Conservation (phyloP, 164 flowering plant species). For the Hamamelis virginiana region DNA sequence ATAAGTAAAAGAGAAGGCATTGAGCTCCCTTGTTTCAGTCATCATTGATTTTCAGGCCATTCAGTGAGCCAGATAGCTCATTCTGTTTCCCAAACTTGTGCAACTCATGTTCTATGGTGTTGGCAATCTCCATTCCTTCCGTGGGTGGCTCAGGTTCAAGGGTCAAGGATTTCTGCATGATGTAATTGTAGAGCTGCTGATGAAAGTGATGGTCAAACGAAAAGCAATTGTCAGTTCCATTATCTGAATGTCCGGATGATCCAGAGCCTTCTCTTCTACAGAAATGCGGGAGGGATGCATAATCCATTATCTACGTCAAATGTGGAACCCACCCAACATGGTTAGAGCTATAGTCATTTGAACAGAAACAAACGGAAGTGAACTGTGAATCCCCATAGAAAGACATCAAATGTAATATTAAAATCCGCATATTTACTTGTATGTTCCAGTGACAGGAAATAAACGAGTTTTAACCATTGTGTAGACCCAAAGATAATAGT, state of each 20-base stretch:
- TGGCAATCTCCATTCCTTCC: slow-evolving; percentile 52
- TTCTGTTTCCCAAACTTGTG: slow-evolving; percentile 40
- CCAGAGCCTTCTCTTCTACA: slow-evolving; percentile 72
- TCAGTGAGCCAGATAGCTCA: slow-evolving; percentile 26
- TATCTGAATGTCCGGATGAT: slow-evolving; percentile 49
- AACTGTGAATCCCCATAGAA: background rate
- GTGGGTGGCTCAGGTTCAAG: slow-evolving; percentile 48
- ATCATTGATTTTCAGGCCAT: slow-evolving; percentile 24
- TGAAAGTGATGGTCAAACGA: slow-evolving; percentile 80
- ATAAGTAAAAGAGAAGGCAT: background rate
- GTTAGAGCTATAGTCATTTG: background rate
- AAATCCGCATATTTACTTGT: too few relatives aligned
- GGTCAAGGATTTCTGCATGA: slow-evolving; percentile 49
- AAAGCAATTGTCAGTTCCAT: slow-evolving; percentile 44
- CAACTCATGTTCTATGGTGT: slow-evolving; percentile 65
- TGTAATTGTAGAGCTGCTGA: slow-evolving; percentile 68
- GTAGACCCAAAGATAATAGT: too few relatives aligned
- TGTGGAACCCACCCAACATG: slow-evolving; percentile 2
- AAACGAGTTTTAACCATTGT: too few relatives aligned
- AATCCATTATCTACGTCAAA: slow-evolving; percentile 68
- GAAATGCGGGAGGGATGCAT: slow-evolving; percentile 78
- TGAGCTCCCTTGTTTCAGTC: slow-evolving; percentile 2
- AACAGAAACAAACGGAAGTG: background rate
- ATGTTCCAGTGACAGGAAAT: too few relatives aligned
- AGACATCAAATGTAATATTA: too few relatives aligned